Evolutionary conservation across 371 early-diverging fungal species (phyloP).

Genomic region (Circinella umbellata): DNA sequence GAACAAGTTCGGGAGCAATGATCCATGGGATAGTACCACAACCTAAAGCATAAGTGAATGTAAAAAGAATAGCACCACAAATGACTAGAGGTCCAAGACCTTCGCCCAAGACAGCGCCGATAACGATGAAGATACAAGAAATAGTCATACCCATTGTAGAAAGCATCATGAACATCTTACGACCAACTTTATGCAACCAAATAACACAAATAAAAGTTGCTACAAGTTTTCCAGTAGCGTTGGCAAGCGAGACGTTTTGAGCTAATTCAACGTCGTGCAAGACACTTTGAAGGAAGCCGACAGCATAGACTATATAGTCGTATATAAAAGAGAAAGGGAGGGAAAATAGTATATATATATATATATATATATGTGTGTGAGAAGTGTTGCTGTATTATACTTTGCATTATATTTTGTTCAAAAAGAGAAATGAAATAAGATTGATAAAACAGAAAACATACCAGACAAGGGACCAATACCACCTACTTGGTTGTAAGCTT

Average conservation of each 20-base stretch:
- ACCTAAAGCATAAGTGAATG: slow-evolving; percentile 48
- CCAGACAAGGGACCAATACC: slow-evolving; percentile 57
- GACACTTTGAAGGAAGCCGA: slow-evolving; percentile 43
- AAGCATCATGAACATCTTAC: slow-evolving; percentile 49
- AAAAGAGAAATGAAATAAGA: too few species aligned
- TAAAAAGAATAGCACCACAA: slow-evolving; percentile 40
- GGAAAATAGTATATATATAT: not conserved
- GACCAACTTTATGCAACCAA: slow-evolving; percentile 46
- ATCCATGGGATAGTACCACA: slow-evolving; percentile 59
- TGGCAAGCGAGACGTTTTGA: slow-evolving; percentile 40
- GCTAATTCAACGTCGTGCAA: slow-evolving; percentile 37
- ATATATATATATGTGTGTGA: too few species aligned
- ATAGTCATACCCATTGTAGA: slow-evolving; percentile 43
- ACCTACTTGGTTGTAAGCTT: slow-evolving; percentile 54
- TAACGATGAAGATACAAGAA: slow-evolving; percentile 44
- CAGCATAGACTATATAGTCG: slow-evolving; percentile 23
- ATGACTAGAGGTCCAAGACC: slow-evolving; percentile 41
- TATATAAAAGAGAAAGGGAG: too few species aligned
- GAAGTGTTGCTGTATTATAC: not conserved
- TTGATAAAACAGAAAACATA: slow-evolving; percentile 8
- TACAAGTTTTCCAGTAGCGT: slow-evolving; percentile 42
- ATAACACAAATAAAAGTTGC: slow-evolving; percentile 42
- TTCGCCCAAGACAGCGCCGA: slow-evolving; percentile 30
- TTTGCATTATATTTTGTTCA: too few species aligned
- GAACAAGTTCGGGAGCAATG: slow-evolving; percentile 53